Base-by-base conservation (phyloP, 2,329 filamentous ascomycete genomes). In the Penicillium sp. region DNA sequence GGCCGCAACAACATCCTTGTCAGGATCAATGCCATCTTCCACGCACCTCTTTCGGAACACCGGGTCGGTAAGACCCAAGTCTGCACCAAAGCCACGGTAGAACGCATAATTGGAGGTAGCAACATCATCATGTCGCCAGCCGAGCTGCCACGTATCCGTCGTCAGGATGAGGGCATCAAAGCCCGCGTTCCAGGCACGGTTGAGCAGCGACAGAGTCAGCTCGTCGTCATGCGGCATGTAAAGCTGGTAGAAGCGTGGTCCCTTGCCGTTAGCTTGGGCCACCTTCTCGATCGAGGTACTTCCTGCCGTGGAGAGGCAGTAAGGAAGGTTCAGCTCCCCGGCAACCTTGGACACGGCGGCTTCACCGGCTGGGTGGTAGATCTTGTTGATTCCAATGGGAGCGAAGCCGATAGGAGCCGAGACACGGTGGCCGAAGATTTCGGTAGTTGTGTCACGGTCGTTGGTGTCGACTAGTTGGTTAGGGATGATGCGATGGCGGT, bases 161-260 rank as follows among this genome's bases (percentile, higher is more conserved):
- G 80, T 84, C 1, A 85, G 65, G 6, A 85, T 77, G 44, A 77
- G 77, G 0, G 74, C 81, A 2, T 73, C 71, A 60, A 78, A 84
- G 0, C 80, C 80, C 4, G 65, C 69, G 1, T 77, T 65, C 50
- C 74, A 69, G 0, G 81, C 81, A 18, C 80, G 69, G n/a, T 69
- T 68, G 1, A 85, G 67, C 13, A 85, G 66, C 0, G 74, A 79
- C 3, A 79, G 43, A 0, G 79, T 79, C 20, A 84, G 60, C 46
- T 78, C 77, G 48, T 84, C 79, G 52, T 84, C 79, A 45, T 82
- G 79, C 1, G 78, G 78, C 75, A 79, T 77, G 61, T 85, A 85
- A 1, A 85, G 69, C 61, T 85, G 81, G 64, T 77, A 85, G 61
- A 81, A 84, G 0, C 81, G 69, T 1, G 76, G 70, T 0, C 68